These are phyloP conservation scores for Mortierella sp. DNA, from an alignment of 371 early-diverging fungal genomes.

Conservation along the genomic window DNA sequence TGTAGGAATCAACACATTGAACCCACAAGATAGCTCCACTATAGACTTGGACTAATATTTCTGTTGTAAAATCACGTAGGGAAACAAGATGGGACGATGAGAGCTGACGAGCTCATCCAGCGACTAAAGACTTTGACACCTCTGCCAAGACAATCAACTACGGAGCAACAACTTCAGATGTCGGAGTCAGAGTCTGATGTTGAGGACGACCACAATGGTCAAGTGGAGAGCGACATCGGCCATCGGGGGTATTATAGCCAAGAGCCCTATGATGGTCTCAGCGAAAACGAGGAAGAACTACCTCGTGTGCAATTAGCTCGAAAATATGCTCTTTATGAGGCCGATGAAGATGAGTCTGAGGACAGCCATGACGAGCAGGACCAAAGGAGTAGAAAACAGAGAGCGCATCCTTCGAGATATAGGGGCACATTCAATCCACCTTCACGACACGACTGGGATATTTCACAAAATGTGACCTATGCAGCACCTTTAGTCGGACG, in stretches of 20 bases:
- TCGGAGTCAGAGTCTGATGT: slow-evolving; percentile 21
- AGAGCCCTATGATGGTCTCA: not conserved
- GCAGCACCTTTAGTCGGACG: too few relatives aligned
- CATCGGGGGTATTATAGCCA: not conserved
- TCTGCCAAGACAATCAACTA: slow-evolving; percentile 8
- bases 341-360: slow-evolving; percentile 30
- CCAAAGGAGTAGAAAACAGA: too few relatives aligned
- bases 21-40: too few relatives aligned
- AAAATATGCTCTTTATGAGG: slow-evolving; percentile 16
- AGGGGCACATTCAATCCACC: too few relatives aligned
- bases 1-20: too few relatives aligned
- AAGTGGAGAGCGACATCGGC: not conserved
- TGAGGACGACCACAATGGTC: not conserved
- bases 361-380: slow-evolving; percentile 21
- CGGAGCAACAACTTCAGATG: not conserved
- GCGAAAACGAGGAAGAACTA: not conserved
- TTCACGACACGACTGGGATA: too few relatives aligned
- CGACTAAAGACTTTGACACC: slow-evolving; percentile 23
- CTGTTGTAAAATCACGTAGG: not conserved
- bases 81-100: slow-evolving; percentile 21
- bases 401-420: too few relatives aligned
- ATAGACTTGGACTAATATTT: too few relatives aligned
- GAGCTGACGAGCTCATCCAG: slow-evolving; percentile 18
- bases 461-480: too few relatives aligned
- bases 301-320: not conserved